Conservation (phyloP, 1,284 basidiomycete species). For the Schizophyllum commune region DNA sequence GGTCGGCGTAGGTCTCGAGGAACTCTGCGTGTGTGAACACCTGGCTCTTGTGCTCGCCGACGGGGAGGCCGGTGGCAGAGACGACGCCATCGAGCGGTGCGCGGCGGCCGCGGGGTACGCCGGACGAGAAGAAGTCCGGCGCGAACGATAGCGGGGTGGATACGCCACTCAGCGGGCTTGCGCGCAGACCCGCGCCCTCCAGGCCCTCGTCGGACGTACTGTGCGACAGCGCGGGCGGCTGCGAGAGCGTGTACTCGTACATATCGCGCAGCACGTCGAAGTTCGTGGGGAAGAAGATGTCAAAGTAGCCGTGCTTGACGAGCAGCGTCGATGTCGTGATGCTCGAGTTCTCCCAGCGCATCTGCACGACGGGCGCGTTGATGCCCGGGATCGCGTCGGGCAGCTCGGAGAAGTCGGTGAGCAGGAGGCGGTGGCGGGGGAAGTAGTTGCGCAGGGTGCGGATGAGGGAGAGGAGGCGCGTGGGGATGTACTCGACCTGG, state of each 20-base stretch:
- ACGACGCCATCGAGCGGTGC: constrained; percentile 56
- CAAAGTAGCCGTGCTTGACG: constrained; percentile 95
- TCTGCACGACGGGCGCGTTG: constrained; percentile 96
- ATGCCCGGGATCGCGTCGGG: constrained; percentile 82
- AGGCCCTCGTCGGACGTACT: neutral
- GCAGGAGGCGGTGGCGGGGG: constrained; percentile 85
- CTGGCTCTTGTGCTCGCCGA: constrained; percentile 72
- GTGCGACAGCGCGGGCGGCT: constrained; percentile 29
- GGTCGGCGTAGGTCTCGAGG: constrained; percentile 73
- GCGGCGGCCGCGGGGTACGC: constrained; percentile 43
- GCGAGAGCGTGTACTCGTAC: constrained; percentile 76
- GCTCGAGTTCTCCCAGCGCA: constrained; percentile 76
- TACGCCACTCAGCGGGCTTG: constrained; percentile 42
- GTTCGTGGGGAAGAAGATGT: constrained; percentile 98
- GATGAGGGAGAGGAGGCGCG: constrained; percentile 82
- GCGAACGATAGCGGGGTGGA: constrained; percentile 48
- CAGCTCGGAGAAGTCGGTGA: constrained; percentile 88
- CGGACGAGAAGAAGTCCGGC: constrained; percentile 57
- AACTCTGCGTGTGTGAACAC: constrained; percentile 85
- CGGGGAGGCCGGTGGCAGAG: constrained; percentile 68
- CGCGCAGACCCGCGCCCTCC: constrained; percentile 15
- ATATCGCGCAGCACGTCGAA: constrained; percentile 82
- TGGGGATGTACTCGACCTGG: constrained; percentile 87
- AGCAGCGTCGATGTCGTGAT: constrained; percentile 88
- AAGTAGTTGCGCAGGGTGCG: constrained; percentile 80